phyloP scores from a whole-genome alignment of 1,284 basidiomycete species.

The Mrakiaceae sp. region DNA sequence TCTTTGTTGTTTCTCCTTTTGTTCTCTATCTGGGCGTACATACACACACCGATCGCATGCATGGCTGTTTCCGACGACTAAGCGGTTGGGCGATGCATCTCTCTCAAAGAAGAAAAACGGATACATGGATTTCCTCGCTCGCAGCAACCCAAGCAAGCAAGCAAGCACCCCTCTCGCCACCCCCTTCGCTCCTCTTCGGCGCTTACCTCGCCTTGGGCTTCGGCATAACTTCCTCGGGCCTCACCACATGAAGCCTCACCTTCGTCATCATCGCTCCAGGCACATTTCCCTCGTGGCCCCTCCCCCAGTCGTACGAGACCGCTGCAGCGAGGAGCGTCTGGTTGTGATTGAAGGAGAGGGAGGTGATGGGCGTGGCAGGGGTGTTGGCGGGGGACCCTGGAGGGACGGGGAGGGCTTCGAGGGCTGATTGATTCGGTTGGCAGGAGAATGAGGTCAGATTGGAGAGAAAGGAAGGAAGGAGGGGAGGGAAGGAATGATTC shows the following conservation, averaged over 20 bases:
- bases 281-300: constrained; percentile 10
- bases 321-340: constrained; percentile 12
- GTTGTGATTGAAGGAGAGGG: constrained; percentile 6
- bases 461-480: no score
- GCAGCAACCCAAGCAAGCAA: no score
- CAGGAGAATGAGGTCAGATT: neutral
- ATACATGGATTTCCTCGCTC: no score
- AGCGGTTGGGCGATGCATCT: no score
- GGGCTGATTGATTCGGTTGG: neutral
- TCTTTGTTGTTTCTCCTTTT: no score
- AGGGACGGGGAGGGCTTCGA: constrained; percentile 7
- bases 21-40: no score
- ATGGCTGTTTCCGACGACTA: no score
- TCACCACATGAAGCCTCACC: constrained; percentile 13
- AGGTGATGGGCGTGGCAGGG: neutral
- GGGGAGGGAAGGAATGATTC: neutral
- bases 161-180: constrained; percentile 3
- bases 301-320: constrained; percentile 16
- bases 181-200: neutral
- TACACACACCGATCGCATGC: no score
- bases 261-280: constrained; percentile 6
- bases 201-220: constrained; percentile 1
- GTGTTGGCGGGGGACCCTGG: neutral
- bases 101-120: no score
- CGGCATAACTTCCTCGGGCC: neutral